Evolutionary conservation across 306 rosid genomes (phyloP).

Genomic region (Castanopsis chinensis): DNA sequence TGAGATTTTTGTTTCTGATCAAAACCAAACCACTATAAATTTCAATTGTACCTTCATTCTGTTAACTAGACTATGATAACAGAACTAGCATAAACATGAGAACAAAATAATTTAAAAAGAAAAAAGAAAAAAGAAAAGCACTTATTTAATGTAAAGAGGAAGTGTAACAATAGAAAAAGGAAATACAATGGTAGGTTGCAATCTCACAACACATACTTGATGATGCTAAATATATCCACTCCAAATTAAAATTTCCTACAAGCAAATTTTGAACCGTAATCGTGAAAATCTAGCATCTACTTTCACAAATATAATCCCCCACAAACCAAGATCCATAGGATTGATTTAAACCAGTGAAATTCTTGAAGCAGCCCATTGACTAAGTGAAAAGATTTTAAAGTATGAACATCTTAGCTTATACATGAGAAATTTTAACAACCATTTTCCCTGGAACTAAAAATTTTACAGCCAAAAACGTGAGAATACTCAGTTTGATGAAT

Average conservation of each 20-base stretch:
- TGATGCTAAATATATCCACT: not conserved
- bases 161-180: constrained; percentile 54
- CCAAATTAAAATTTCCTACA: not conserved
- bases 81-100: no score
- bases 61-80: not conserved
- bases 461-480: no score
- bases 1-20: constrained; percentile 1
- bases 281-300: constrained; percentile 37
- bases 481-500: no score
- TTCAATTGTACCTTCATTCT: constrained; percentile 71
- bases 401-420: not conserved
- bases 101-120: no score
- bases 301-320: constrained; percentile 77
- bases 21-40: not conserved
- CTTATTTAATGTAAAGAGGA: constrained; percentile 69
- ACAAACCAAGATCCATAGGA: constrained; percentile 79
- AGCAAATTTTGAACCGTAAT: not conserved
- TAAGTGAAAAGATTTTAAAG: constrained; percentile 27
- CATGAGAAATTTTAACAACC: no score
- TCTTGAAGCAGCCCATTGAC: constrained; percentile 71
- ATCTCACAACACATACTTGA: not conserved
- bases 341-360: constrained; percentile 86
- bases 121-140: not conserved
- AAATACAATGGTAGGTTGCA: not conserved
- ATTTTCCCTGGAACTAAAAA: no score